Evolutionary conservation across 2,329 filamentous ascomycete genomes (phyloP).

Genomic region (Cladosporium sp.): DNA sequence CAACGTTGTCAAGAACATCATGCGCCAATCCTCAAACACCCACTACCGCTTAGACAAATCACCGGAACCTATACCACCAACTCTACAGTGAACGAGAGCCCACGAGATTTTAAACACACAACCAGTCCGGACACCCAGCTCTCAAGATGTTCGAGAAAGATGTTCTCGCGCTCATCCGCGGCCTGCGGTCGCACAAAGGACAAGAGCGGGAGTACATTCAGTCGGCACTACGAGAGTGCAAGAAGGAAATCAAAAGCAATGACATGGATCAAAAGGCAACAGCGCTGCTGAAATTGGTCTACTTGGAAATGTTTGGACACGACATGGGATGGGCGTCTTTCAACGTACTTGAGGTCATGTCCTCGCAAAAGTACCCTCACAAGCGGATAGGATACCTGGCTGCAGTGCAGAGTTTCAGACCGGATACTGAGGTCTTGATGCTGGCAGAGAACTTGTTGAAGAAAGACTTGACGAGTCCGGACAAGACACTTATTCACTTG

Average conservation of each 20-base stretch:
- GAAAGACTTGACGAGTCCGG: constrained; percentile 79
- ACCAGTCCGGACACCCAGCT: not conserved
- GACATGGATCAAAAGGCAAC: constrained; percentile 99
- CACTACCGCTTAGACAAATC: constrained; percentile 3
- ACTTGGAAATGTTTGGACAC: constrained; percentile 98
- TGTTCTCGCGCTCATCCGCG: constrained; percentile 96
- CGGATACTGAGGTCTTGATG: constrained; percentile 97
- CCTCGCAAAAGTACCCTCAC: constrained; percentile 87
- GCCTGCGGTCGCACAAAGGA: constrained; percentile 91
- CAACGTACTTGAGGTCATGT: constrained; percentile 98
- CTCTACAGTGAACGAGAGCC: not conserved
- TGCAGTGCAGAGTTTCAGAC: constrained; percentile 91
- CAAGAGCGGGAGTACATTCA: constrained; percentile 95
- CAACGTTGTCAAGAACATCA: not conserved
- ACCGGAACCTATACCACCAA: not conserved
- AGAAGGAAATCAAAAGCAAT: constrained; percentile 83
- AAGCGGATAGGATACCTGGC: constrained; percentile 94
- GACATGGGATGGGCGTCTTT: constrained; percentile 99
- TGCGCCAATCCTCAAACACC: not conserved
- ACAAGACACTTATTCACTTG: constrained; percentile 75
- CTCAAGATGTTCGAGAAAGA: constrained; percentile 92
- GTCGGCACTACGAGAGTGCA: constrained; percentile 91
- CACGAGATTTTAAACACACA: not conserved
- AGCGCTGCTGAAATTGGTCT: constrained; percentile 90
- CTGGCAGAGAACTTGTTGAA: constrained; percentile 94